phyloP scores from a whole-genome alignment of 2,329 filamentous ascomycete genomes.

The Arachnomyces sp. region DNA sequence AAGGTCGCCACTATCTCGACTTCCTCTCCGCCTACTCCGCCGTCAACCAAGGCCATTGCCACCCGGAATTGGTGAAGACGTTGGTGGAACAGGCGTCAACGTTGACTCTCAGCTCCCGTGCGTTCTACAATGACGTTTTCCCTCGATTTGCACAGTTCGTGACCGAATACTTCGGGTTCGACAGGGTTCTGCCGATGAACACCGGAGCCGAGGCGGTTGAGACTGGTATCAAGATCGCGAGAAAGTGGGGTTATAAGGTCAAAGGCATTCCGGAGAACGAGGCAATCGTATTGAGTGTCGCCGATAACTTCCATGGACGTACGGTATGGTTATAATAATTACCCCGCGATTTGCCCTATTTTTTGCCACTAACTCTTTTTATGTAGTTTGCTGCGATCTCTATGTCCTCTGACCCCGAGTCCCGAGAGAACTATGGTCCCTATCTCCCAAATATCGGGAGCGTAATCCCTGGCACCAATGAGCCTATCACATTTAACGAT shows the following conservation, averaged over 20 bases:
- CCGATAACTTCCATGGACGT: slow-evolving; percentile 93
- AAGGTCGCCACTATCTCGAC: slow-evolving; percentile 91
- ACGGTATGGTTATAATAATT: slow-evolving; percentile 55
- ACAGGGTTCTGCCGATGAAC: slow-evolving; percentile 98
- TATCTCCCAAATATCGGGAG: slow-evolving; percentile 87
- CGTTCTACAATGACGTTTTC: slow-evolving; percentile 98
- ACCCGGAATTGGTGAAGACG: slow-evolving; percentile 89
- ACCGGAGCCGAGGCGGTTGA: slow-evolving; percentile 94
- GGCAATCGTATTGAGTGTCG: slow-evolving; percentile 74
- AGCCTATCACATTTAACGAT: slow-evolving; percentile 79
- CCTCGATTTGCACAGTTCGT: slow-evolving; percentile 92
- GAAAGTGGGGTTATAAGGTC: slow-evolving; percentile 97
- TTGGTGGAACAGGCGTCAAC: slow-evolving; percentile 82
- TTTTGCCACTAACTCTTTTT: slow-evolving; percentile 13
- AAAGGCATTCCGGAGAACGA: slow-evolving; percentile 81
- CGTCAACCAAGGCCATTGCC: slow-evolving; percentile 96
- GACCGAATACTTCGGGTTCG: slow-evolving; percentile 80
- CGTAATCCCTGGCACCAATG: slow-evolving; percentile 64
- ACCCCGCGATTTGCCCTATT: slow-evolving; percentile 1
- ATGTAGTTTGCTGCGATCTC: slow-evolving; percentile 83
- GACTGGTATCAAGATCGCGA: slow-evolving; percentile 89
- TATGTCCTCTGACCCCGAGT: slow-evolving; percentile 91
- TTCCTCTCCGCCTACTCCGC: slow-evolving; percentile 97
- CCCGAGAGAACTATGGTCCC: slow-evolving; percentile 91
- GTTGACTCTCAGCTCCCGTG: slow-evolving; percentile 84